Evolutionary conservation across 345 rosid species (phyloP), one percentile per base, ranked within the genome.

Genomic region (Firmiana major): DNA sequence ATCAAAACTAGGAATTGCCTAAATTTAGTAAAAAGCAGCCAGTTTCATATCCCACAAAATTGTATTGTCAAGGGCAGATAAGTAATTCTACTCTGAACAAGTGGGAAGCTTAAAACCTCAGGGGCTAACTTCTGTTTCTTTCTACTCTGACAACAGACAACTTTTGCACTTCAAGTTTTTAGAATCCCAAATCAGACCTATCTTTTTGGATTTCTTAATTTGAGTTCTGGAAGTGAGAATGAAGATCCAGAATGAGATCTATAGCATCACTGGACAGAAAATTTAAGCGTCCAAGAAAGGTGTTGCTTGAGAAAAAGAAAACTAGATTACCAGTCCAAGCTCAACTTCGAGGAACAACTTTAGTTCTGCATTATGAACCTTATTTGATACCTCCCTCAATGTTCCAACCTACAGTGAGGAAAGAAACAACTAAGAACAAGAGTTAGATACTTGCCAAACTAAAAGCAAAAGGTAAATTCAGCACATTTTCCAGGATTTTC

Each of bases 321-420:
- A 75, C 34, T 74, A 78, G 17, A 75, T 72, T 87, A 91, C 96
- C 90, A 40, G 89, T 51, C 93, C 93, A 31, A 80, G 75, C 80
- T 86, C 97, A n/a, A 89, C 88, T 86, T 91, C 93, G 83, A 91
- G 83, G 84, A 87, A 90, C 78, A 91, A 76, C 78, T 88, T 91
- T 64, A 91, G 68, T 62, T 90, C 97, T 1, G 93, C 88, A 80
- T 83, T 86, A 36, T 87, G 87, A 42, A 80, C 86, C 80, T 88
- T 90, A 82, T 85, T 89, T 66, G 91, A 87, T 45, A 81, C 84
- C 81, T 87, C 91, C 80, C 91, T 87, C 84, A 91, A 78, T 64
- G 87, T 89, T 68, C 93, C 93, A 76, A 91, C 93, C 96, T 91
- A 78, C 58, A 77, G 77, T 65, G 53, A 57, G 49, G n/a, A 45